phyloP scores from a whole-genome alignment of 129 eudicot species.

The Solidago caesia region DNA sequence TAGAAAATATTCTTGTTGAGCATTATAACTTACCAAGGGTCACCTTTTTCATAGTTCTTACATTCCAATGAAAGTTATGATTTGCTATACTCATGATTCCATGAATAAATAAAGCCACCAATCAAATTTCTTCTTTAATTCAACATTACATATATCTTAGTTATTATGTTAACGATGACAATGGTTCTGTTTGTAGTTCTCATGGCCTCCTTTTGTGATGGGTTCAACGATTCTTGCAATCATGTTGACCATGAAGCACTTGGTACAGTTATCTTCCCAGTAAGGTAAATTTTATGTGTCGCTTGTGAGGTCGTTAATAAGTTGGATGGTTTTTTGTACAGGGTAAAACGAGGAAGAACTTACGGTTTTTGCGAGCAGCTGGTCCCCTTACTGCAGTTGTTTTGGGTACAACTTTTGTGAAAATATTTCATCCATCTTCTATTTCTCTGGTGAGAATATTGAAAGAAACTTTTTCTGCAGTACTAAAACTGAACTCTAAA shows the following conservation, averaged over 20 bases:
- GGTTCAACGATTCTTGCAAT: constrained; percentile 79
- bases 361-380: constrained; percentile 77
- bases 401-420: constrained; percentile 81
- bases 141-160: neutral
- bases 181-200: constrained; percentile 58
- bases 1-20: neutral
- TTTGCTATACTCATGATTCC: neutral
- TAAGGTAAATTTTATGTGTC: constrained; percentile 4
- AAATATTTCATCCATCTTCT: constrained; percentile 77
- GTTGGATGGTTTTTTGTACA: constrained; percentile 28
- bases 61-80: neutral
- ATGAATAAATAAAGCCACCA: neutral
- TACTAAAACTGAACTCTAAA: constrained; percentile 14
- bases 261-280: constrained; percentile 47
- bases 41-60: neutral
- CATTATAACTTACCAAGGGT: neutral
- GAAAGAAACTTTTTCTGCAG: constrained; percentile 11
- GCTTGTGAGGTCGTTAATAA: constrained; percentile 5
- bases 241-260: constrained; percentile 80
- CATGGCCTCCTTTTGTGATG: constrained; percentile 96
- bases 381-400: constrained; percentile 99
- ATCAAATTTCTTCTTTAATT: neutral
- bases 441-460: constrained; percentile 75
- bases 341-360: constrained; percentile 79
- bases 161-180: constrained; percentile 12